Percentiles rank a stretch among this genome's conserved stretches.
phyloP scores from a whole-genome alignment of 148 eudicot species.

The Nyssa sinensis region DNA sequence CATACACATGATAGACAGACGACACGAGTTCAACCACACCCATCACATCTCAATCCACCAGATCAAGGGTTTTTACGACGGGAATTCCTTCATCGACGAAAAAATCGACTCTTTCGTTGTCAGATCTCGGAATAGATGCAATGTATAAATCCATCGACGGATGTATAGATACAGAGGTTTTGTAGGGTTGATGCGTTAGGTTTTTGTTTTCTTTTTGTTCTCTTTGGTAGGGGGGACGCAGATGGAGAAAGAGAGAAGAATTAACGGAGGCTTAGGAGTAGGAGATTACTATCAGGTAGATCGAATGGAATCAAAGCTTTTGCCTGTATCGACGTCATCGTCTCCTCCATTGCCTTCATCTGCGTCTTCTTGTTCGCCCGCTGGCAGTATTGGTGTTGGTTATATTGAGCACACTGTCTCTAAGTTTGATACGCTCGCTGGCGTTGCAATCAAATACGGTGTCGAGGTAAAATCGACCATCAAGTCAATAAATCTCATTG shows the following conservation, averaged over 20 bases:
- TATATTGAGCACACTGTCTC: slow-evolving; percentile 63
- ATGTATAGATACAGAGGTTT: background rate
- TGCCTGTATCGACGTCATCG: slow-evolving; percentile 12
- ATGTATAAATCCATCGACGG: background rate
- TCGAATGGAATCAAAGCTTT: background rate
- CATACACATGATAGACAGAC: too few species aligned
- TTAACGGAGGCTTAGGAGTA: slow-evolving; percentile 1
- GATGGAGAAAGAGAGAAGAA: slow-evolving; percentile 12
- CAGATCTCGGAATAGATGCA: slow-evolving; percentile 6
- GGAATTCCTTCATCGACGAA: too few species aligned
- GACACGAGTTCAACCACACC: too few species aligned
- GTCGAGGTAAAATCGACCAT: slow-evolving; percentile 57
- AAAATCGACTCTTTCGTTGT: too few species aligned
- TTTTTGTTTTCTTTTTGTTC: background rate
- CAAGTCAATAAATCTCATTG: too few species aligned
- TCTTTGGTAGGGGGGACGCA: background rate
- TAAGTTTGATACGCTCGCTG: slow-evolving; percentile 78
- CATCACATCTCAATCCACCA: too few species aligned
- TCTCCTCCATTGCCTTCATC: slow-evolving; percentile 26
- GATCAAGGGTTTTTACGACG: too few species aligned
- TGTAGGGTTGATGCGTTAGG: background rate
- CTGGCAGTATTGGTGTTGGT: slow-evolving; percentile 10
- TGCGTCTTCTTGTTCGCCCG: slow-evolving; percentile 28
- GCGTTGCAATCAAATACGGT: slow-evolving; percentile 83
- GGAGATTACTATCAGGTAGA: background rate